These are phyloP conservation scores for Penicillium coprophilum DNA, from an alignment of 495 filamentous ascomycete species.

Conservation along the genomic window DNA sequence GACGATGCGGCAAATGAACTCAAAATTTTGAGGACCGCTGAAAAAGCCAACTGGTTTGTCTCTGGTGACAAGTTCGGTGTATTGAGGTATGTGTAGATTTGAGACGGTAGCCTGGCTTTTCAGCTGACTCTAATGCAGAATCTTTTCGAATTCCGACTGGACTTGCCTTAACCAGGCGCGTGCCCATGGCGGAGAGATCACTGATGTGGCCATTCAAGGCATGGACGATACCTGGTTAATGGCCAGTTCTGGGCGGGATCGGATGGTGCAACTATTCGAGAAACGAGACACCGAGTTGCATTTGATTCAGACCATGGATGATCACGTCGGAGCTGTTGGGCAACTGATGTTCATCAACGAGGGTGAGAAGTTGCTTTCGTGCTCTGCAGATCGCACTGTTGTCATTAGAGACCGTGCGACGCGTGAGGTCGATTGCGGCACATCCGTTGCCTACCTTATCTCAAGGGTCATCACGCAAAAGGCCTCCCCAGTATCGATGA, in stretches of 20 bases:
- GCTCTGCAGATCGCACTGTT: constrained; percentile 83
- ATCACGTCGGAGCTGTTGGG: constrained; percentile 70
- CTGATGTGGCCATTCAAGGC: constrained; percentile 66
- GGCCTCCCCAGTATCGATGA: constrained; percentile 82
- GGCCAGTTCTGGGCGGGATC: constrained; percentile 80
- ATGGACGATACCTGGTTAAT: constrained; percentile 50
- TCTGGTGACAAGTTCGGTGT: constrained; percentile 85
- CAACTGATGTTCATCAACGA: constrained; percentile 61
- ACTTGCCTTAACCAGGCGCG: constrained; percentile 64
- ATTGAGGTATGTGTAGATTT: constrained; percentile 56
- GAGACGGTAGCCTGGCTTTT: constrained; percentile 6
- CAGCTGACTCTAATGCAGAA: constrained; percentile 30
- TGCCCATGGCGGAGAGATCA: constrained; percentile 84
- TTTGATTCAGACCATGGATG: constrained; percentile 72
- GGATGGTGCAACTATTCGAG: constrained; percentile 84
- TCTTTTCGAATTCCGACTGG: constrained; percentile 48
- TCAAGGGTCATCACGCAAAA: constrained; percentile 75
- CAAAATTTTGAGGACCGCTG: constrained; percentile 62
- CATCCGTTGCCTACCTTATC: constrained; percentile 72
- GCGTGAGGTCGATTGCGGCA: constrained; percentile 59
- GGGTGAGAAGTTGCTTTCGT: constrained; percentile 74
- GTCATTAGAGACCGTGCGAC: constrained; percentile 75
- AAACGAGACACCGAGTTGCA: constrained; percentile 52
- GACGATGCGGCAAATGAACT: constrained; percentile 73
- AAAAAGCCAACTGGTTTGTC: constrained; percentile 62